Conservation (phyloP, 805 yeast genomes). For the Kregervanrija fluxuum region DNA sequence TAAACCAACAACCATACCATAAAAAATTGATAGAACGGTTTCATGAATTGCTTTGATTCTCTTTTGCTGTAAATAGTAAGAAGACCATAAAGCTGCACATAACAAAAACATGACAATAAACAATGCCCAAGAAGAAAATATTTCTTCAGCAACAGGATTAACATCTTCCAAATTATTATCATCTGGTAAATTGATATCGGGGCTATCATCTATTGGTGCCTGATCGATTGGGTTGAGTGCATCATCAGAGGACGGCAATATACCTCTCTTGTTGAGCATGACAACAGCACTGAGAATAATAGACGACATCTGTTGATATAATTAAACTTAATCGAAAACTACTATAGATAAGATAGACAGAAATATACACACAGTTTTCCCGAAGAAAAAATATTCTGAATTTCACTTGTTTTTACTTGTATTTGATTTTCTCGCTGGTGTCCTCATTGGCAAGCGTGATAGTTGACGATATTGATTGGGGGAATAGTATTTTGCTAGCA, state of each 20-base stretch:
- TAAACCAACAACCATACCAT: constrained; percentile 94
- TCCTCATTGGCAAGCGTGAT: no score
- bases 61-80: constrained; percentile 85
- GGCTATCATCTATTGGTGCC: constrained; percentile 30
- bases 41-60: constrained; percentile 95
- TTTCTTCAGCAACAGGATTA: constrained; percentile 89
- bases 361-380: no score
- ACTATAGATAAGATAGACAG: no score
- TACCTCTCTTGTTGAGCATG: no score
- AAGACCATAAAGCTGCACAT: constrained; percentile 89
- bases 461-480: no score
- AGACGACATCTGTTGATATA: no score
- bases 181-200: constrained; percentile 42
- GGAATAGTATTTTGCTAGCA: no score
- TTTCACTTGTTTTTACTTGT: no score
- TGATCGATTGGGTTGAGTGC: constrained; percentile 28
- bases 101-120: constrained; percentile 76
- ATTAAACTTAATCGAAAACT: no score
- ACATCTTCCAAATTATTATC: constrained; percentile 45
- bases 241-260: not conserved
- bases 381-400: no score
- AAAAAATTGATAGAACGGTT: constrained; percentile 90
- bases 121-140: constrained; percentile 95
- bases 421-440: no score
- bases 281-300: no score